Conservation (phyloP, 2,329 filamentous ascomycete species). For the Aureobasidium melanogenum region DNA sequence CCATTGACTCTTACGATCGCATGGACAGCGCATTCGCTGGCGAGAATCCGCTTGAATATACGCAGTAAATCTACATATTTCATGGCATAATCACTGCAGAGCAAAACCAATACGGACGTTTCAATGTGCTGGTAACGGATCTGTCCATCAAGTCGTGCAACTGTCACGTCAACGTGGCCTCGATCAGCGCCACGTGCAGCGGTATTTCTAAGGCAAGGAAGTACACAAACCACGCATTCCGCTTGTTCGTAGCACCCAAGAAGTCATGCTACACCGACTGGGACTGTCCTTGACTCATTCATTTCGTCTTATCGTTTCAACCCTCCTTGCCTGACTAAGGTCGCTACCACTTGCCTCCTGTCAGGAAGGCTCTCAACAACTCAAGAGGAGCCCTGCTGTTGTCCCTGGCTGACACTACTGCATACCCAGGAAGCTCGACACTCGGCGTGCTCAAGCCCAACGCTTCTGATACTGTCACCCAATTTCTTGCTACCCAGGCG, state of each 20-base stretch:
- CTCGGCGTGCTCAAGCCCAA: neutral
- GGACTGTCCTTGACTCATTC: neutral
- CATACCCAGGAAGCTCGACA: constrained; percentile 3
- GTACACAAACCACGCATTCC: neutral
- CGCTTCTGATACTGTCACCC: neutral
- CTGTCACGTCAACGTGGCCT: constrained; percentile 5
- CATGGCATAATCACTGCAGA: neutral
- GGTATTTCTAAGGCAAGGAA: neutral
- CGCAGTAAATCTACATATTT: neutral
- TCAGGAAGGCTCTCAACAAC: neutral
- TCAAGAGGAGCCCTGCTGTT: neutral
- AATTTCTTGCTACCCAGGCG: constrained; percentile 13
- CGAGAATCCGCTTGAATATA: neutral
- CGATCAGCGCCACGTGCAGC: constrained; percentile 8
- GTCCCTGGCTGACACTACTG: constrained; percentile 2
- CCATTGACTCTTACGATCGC: neutral
- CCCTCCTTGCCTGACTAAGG: constrained; percentile 1
- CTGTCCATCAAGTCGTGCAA: constrained; percentile 4
- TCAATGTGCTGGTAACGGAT: neutral
- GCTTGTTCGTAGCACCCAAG: neutral
- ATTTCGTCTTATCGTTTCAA: constrained; percentile 5
- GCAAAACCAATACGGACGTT: neutral
- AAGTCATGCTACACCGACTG: neutral
- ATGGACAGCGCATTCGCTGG: neutral
- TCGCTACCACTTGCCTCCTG: neutral